phyloP scores from a whole-genome alignment of 495 filamentous ascomycete species.

The Podospora didyma region DNA sequence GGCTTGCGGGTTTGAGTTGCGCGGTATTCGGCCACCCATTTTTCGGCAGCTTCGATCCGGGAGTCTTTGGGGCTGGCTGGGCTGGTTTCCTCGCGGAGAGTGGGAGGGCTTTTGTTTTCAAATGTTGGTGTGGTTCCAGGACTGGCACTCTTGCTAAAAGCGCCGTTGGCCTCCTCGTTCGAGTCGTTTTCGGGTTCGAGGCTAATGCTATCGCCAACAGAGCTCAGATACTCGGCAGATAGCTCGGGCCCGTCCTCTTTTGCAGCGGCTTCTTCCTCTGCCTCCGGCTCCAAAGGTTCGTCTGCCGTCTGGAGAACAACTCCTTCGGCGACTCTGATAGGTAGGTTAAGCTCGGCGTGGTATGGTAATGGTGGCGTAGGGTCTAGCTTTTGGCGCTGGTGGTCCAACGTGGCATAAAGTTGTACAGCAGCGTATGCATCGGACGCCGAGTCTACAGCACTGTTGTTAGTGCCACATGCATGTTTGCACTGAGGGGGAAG shows the following conservation, averaged over 20 bases:
- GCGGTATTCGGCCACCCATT: conserved; percentile 28
- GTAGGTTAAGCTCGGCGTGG: conserved; percentile 60
- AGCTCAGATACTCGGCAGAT: conserved; percentile 15
- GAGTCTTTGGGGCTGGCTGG: conserved; percentile 22
- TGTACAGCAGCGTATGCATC: conserved; percentile 80
- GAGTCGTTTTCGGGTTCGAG: conserved; percentile 20
- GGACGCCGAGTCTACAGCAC: conserved; percentile 64
- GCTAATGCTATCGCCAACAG: conserved; percentile 7
- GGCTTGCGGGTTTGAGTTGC: conserved; percentile 14
- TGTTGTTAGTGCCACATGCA: not conserved
- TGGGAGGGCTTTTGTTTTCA: too few species aligned
- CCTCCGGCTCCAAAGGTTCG: conserved; percentile 17
- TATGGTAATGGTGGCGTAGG: conserved; percentile 67
- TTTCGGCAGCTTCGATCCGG: conserved; percentile 33
- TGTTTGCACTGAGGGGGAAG: too few species aligned
- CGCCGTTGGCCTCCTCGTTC: conserved; percentile 9
- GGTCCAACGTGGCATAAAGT: conserved; percentile 65
- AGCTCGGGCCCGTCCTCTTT: conserved; percentile 1
- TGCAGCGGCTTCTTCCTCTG: conserved; percentile 4
- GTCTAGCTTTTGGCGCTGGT: conserved; percentile 57
- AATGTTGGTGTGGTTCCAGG: not conserved
- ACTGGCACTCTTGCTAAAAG: not conserved
- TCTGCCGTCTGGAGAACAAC: conserved; percentile 27
- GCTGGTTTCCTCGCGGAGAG: conserved; percentile 3
- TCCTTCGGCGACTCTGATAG: conserved; percentile 50